Evolutionary conservation across 495 filamentous ascomycete species (phyloP).

Genomic region (Xylaria curta): DNA sequence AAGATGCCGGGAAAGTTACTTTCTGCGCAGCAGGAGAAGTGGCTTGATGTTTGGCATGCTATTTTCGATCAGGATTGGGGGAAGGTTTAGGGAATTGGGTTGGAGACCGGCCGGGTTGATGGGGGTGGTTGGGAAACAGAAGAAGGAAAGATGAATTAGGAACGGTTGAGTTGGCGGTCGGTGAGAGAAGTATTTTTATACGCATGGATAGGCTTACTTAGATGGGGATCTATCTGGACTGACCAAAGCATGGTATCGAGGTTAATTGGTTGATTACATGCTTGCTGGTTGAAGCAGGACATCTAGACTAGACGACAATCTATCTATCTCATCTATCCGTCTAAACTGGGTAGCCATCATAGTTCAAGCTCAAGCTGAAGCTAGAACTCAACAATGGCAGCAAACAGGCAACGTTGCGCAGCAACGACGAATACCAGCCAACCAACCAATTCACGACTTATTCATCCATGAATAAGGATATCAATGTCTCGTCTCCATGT

Average conservation of each 20-base stretch:
- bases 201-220: not conserved
- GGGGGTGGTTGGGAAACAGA: not conserved
- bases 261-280: not conserved
- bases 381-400: not conserved
- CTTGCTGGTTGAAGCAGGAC: not conserved
- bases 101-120: not conserved
- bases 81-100: not conserved
- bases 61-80: conserved; percentile 51
- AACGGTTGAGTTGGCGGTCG: no score
- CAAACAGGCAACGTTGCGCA: not conserved
- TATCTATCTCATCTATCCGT: not conserved
- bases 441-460: not conserved
- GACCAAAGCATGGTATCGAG: not conserved
- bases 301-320: not conserved
- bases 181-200: not conserved
- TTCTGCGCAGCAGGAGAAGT: conserved; percentile 69
- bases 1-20: conserved; percentile 74
- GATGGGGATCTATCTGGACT: not conserved
- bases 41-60: conserved; percentile 73
- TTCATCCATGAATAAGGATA: not conserved
- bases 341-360: not conserved
- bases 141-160: no score
- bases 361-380: not conserved
- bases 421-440: not conserved
- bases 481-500: not conserved